Base-by-base conservation (phyloP, 192 early-diverging fungal genomes). In the Gorgonomyces haynaldii region DNA sequence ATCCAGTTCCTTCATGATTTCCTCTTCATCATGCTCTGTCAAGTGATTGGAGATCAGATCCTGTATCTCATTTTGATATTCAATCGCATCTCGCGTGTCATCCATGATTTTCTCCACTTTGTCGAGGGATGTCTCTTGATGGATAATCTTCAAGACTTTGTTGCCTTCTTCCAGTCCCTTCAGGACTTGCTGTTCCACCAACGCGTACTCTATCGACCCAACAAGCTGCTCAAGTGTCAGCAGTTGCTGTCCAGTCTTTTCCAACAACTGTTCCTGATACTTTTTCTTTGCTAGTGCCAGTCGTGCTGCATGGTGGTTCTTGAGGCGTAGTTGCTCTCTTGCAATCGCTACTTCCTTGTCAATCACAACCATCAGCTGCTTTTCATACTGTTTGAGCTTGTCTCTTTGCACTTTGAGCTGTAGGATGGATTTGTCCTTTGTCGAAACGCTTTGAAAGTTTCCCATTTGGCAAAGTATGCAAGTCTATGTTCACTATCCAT, bases 361-460 rank as follows among this genome's bases (percentile, higher is more conserved):
- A n/a, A 85, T 62, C 1, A 94, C 82, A 4, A 69, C 36, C 24
- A 58, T 27, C 71, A 88, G 86, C 70, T 84, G 80, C 64, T 86
- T 90, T 39, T 91, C 84, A 52, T 94, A 96, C 60, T 88, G 78
- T 47, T 80, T 86, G 2, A 98, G 65, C 57, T 86, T 89, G 66
- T 98, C 96, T 30, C 92, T 71, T 63, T 98, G 96, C 10, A 89
- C 72, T 51, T 96, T 96, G 46, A 98, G 80, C 60, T 98, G 89
- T 25, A 94, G 74, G 40, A 98, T 87, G 20, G 96, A 88, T 56
- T 79, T 79, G 70, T 98, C 96, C 45, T 91, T 86, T 12, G 80
- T 58, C 0, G 91, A 90, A 27, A 95, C 81, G 50, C 78, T 81
- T 21, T 52, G 54, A 38, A 37, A 32, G 20, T 31, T 54, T 25